Percentiles rank a stretch among this genome's conserved stretches.
These are phyloP conservation scores for Rhodotorula paludigena DNA, from an alignment of 768 basidiomycete genomes.

Conservation along the genomic window DNA sequence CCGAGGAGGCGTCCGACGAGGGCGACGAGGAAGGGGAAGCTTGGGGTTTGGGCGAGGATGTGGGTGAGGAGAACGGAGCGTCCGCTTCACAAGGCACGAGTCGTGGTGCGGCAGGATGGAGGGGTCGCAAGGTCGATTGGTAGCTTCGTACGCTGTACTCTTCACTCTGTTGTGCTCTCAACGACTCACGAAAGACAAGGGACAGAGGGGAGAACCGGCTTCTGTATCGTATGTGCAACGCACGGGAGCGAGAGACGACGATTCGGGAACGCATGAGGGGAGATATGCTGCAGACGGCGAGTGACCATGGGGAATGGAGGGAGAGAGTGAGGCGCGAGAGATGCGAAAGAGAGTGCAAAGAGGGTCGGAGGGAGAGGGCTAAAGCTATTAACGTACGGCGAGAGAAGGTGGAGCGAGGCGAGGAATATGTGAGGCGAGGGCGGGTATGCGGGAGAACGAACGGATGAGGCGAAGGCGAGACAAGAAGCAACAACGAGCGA, in stretches of 20 bases:
- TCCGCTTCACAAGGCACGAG: background rate
- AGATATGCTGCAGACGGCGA: background rate
- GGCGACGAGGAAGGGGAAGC: background rate
- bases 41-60: background rate
- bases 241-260: too few species aligned
- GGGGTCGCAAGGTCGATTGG: background rate
- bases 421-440: background rate
- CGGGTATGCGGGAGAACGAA: background rate
- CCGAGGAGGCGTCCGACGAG: background rate
- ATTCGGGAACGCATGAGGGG: background rate
- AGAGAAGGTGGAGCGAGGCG: background rate
- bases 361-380: background rate
- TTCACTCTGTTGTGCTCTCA: background rate
- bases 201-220: background rate
- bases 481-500: slow-evolving; percentile 1
- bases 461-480: background rate
- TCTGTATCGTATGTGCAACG: background rate
- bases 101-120: background rate
- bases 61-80: background rate
- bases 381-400: background rate
- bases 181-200: background rate
- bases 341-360: background rate
- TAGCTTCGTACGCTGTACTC: background rate
- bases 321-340: background rate
- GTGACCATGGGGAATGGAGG: too few species aligned